phyloP scores from a whole-genome alignment of 2,329 filamentous ascomycete genomes.

The Epicoccum nigrum region DNA sequence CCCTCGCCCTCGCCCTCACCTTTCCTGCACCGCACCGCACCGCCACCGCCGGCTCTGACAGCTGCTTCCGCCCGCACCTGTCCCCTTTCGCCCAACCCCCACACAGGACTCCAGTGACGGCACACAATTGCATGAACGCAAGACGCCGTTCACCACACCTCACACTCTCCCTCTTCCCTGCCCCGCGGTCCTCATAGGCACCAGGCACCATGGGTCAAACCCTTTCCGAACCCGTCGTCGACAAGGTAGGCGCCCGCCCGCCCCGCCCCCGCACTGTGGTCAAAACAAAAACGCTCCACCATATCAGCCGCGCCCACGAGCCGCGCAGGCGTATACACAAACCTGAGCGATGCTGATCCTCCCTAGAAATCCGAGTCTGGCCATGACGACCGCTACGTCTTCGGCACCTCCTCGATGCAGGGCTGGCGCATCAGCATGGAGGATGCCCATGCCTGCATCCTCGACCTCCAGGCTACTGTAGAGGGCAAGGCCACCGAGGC shows the following conservation, averaged over 20 bases:
- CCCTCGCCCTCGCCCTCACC: slow-evolving; percentile 1
- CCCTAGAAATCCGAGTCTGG: slow-evolving; percentile 81
- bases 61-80: slow-evolving; percentile 17
- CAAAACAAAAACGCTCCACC: background rate
- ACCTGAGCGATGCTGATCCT: background rate
- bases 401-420: slow-evolving; percentile 97
- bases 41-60: slow-evolving; percentile 5
- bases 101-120: slow-evolving; percentile 33
- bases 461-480: slow-evolving; percentile 77
- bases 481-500: slow-evolving; percentile 65
- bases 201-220: slow-evolving; percentile 85
- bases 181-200: slow-evolving; percentile 38
- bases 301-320: slow-evolving; percentile 3
- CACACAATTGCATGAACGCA: slow-evolving; percentile 44
- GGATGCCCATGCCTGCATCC: slow-evolving; percentile 87
- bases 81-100: slow-evolving; percentile 32
- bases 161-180: slow-evolving; percentile 28
- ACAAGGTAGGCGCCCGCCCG: slow-evolving; percentile 76
- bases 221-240: slow-evolving; percentile 96
- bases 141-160: slow-evolving; percentile 29
- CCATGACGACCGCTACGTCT: slow-evolving; percentile 90
- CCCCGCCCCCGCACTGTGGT: slow-evolving; percentile 39
- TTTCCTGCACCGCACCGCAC: slow-evolving; percentile 1
- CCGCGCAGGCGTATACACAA: background rate
- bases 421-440: slow-evolving; percentile 99